Base-by-base conservation (phyloP, 2,329 filamentous ascomycete genomes). In the Herpotrichia juniperi region DNA sequence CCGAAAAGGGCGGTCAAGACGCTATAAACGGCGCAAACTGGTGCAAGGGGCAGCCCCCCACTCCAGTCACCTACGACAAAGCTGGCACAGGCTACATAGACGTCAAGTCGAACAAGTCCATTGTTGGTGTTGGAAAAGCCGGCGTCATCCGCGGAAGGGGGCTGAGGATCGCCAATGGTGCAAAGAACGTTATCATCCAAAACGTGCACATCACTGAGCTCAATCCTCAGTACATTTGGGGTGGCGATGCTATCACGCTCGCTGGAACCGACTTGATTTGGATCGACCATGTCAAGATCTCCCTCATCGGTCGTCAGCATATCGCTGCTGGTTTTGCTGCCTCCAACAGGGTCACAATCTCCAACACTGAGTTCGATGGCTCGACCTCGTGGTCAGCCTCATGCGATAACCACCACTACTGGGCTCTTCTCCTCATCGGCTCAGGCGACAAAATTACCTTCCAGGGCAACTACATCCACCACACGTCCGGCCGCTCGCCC, bases 11-110 rank as follows among this genome's bases (percentile, higher is more conserved):
- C 9, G 84, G 85, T 71, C 84, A 87, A 75, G 61, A 79, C 34
- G 81, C 84, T 56, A 86, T 87, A 67, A 75, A 83, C 74, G 72
- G 85, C 65, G 64, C 77, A 63, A 85, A 82, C 80, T 87, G 84
- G 70, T 69, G 65, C 46, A 74, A 47, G 74, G 76, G 28, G 80
- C 82, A 1, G 76, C 80, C 26, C 76, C 74, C 42, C 76, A 76
- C 35, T 73, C 73, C 7, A 79, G 65, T 66, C 14, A 66, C 58
- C 74, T 78, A 78, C 54, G 79, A 85, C 72, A 83, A 81, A 49
- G 83, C 83, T 31, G 82, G 76, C 55, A 54, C 74, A 1, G 63
- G 75, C 24, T 79, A 78, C 42, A 83, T 86, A 66, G 77, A 70
- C 12, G 78, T 86, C 59, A 72, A 70, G 25, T 83, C 79, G 55